phyloP scores from a whole-genome alignment of 495 filamentous ascomycete species.

The Hypoxylon lienhwacheense region DNA sequence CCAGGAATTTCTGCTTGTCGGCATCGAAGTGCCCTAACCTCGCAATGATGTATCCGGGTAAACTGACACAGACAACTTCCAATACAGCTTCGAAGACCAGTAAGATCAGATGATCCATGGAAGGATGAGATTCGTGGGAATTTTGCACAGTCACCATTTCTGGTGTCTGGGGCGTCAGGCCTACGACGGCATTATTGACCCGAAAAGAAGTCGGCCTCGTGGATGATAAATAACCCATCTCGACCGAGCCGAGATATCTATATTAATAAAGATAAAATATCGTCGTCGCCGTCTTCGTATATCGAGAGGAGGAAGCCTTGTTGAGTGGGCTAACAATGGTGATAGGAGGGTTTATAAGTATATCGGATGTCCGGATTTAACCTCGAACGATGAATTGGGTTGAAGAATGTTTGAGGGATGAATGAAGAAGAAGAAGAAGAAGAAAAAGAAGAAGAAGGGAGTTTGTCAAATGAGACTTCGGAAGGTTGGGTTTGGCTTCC shows the following conservation, averaged over 20 bases:
- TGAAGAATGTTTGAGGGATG: background rate
- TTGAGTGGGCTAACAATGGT: background rate
- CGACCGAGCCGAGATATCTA: background rate
- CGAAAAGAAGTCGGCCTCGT: conserved; percentile 68
- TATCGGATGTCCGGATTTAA: conserved; percentile 1
- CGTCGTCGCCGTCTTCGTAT: background rate
- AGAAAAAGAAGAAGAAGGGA: too few species aligned
- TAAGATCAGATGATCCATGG: conserved; percentile 73
- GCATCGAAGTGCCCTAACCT: conserved; percentile 88
- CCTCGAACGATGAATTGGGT: too few species aligned
- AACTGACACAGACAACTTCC: conserved; percentile 91
- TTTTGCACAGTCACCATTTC: conserved; percentile 35
- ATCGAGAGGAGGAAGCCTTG: too few species aligned
- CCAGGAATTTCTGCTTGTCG: conserved; percentile 91
- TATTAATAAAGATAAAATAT: background rate
- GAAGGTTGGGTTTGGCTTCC: background rate
- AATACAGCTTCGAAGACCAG: conserved; percentile 96
- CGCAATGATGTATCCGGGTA: conserved; percentile 94
- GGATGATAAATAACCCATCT: conserved; percentile 46
- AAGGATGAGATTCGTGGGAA: conserved; percentile 54
- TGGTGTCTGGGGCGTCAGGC: conserved; percentile 39
- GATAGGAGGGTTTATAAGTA: conserved; percentile 1
- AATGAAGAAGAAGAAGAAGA: background rate
- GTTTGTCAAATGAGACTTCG: background rate
- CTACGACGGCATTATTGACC: conserved; percentile 49